Conservation (phyloP, 768 basidiomycete species). For the Lactarius sp. region DNA sequence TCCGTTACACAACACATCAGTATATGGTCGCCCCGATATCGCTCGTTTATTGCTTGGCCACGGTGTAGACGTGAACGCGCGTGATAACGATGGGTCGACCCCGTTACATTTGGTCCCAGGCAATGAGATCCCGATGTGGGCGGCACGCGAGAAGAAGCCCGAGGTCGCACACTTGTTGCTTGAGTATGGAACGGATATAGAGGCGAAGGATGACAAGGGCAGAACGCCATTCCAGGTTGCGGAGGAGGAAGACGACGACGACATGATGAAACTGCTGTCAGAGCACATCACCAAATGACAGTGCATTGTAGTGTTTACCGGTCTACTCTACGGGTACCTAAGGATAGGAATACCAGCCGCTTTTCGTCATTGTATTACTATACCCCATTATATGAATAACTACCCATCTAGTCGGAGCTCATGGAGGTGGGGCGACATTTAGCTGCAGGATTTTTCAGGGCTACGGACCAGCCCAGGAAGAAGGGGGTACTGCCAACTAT, state of each 20-base stretch:
- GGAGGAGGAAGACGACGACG: neutral
- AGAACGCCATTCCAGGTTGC: neutral
- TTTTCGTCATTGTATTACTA: no score
- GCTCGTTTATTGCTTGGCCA: neutral
- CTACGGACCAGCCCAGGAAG: no score
- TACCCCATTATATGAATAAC: no score
- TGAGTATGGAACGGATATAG: neutral
- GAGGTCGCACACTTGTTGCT: neutral
- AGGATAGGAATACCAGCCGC: no score
- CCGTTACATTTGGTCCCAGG: neutral
- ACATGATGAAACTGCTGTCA: neutral
- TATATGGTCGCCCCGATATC: neutral
- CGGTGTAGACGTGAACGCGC: neutral
- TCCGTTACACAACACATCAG: neutral
- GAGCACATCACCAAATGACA: neutral
- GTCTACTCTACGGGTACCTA: neutral
- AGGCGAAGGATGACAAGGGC: neutral
- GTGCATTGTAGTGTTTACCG: no score
- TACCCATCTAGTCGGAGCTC: no score
- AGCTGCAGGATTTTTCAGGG: no score
- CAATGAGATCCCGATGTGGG: no score
- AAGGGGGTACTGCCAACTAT: no score
- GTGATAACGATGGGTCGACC: neutral
- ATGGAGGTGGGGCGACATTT: no score
- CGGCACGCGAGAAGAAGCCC: neutral